phyloP scores from a whole-genome alignment of 2,329 filamentous ascomycete species.

The Sphaceloma murrayae region DNA sequence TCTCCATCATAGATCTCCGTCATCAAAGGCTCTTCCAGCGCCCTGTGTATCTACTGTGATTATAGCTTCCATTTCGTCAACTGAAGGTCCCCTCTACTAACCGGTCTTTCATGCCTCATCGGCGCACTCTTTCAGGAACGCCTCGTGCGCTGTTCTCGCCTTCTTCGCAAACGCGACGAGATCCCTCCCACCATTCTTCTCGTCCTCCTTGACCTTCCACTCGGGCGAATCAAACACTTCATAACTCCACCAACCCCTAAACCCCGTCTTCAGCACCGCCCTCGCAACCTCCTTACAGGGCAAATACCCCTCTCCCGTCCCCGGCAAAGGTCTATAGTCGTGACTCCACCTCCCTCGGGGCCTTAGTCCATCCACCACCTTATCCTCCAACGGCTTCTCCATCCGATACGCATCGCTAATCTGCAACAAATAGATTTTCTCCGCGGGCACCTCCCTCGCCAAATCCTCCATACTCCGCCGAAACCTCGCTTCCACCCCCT shows the following conservation, averaged over 20 bases:
- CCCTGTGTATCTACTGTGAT: no score
- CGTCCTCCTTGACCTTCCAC: constrained; percentile 45
- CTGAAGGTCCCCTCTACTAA: neutral
- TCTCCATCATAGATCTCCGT: no score
- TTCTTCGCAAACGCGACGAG: constrained; percentile 31
- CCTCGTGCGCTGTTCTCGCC: constrained; percentile 28
- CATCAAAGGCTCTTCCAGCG: no score
- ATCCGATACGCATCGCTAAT: constrained; percentile 65
- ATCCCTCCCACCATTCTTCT: constrained; percentile 20
- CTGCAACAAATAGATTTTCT: constrained; percentile 67
- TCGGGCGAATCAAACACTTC: constrained; percentile 59
- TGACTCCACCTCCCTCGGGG: constrained; percentile 62
- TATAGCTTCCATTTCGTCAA: neutral
- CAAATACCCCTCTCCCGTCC: constrained; percentile 61
- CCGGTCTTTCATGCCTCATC: constrained; percentile 15
- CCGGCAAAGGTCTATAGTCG: constrained; percentile 59
- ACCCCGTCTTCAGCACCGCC: constrained; percentile 59
- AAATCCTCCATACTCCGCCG: constrained; percentile 48
- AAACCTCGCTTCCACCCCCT: constrained; percentile 32
- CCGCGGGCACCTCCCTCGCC: constrained; percentile 46
- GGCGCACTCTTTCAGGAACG: constrained; percentile 34
- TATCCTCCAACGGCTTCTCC: constrained; percentile 42
- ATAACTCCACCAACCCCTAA: constrained; percentile 56
- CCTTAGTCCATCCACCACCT: constrained; percentile 44
- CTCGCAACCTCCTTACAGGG: constrained; percentile 55